Conservation (phyloP, 2,329 filamentous ascomycete species). For the Neobulgaria alba region DNA sequence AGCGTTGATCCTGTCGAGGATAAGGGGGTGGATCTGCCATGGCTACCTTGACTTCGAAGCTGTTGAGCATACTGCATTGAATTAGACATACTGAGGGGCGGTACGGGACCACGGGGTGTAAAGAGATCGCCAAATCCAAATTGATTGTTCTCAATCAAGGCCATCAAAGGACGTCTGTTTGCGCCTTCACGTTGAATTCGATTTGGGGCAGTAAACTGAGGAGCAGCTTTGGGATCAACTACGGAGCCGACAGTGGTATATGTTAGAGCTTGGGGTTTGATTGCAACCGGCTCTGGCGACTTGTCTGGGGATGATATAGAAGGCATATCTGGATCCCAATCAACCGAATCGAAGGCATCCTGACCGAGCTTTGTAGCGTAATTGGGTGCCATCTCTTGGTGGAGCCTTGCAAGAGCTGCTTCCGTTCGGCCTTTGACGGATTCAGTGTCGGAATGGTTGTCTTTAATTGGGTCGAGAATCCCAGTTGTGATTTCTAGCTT, state of each 20-base stretch:
- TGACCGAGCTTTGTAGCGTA: constrained; percentile 3
- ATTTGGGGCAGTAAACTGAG: constrained; percentile 27
- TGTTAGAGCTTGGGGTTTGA: constrained; percentile 19
- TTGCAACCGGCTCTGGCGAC: constrained; percentile 24
- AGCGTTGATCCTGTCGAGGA: constrained; percentile 3
- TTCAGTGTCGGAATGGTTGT: background rate
- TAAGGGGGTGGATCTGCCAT: background rate
- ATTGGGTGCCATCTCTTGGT: background rate
- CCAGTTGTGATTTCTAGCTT: background rate
- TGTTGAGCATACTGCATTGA: constrained; percentile 28
- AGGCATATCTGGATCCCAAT: constrained; percentile 26
- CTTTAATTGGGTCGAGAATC: background rate
- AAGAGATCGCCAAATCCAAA: constrained; percentile 13
- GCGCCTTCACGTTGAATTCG: constrained; percentile 29
- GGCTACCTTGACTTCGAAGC: constrained; percentile 10
- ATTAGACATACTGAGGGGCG: constrained; percentile 22
- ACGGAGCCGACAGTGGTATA: constrained; percentile 31
- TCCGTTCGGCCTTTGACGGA: background rate
- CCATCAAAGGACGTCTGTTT: constrained; percentile 22
- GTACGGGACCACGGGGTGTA: constrained; percentile 16
- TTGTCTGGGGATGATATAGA: constrained; percentile 13
- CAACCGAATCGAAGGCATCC: constrained; percentile 25
- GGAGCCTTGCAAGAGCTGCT: background rate
- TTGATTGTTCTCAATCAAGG: constrained; percentile 16
- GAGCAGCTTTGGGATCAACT: constrained; percentile 24